Percentiles rank a stretch among this genome's conserved stretches.
phyloP scores from a whole-genome alignment of 495 filamentous ascomycete genomes.

The Aspergillus heteromorphus region DNA sequence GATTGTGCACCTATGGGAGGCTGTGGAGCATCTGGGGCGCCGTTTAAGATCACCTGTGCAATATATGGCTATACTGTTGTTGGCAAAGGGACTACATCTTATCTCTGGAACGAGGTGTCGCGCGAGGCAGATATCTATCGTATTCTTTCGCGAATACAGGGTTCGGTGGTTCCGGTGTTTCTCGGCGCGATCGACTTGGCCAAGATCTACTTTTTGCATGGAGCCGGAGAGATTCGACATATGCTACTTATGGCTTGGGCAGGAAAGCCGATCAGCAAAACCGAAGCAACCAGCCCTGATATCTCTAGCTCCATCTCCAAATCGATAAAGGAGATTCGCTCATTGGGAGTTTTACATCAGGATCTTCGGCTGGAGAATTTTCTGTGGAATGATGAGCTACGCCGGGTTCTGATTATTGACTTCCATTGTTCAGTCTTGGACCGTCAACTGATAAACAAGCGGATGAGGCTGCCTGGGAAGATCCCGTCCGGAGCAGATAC shows the following conservation, averaged over 20 bases:
- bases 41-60: conserved; percentile 37
- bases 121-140: conserved; percentile 38
- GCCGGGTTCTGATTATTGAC: conserved; percentile 2
- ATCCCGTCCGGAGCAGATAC: too few relatives aligned
- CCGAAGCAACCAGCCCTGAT: too few relatives aligned
- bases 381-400: neutral
- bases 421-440: too few relatives aligned
- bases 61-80: conserved; percentile 42
- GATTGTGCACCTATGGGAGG: conserved; percentile 18
- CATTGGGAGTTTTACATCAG: conserved; percentile 8
- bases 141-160: conserved; percentile 30
- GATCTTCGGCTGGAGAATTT: conserved; percentile 8
- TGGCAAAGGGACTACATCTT: conserved; percentile 36
- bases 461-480: too few relatives aligned
- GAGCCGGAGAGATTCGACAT: conserved; percentile 36
- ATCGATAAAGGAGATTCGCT: conserved; percentile 11
- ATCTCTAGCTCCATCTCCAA: conserved; percentile 11
- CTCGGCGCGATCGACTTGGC: conserved; percentile 38
- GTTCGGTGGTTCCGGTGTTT: conserved; percentile 34
- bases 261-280: conserved; percentile 12
- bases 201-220: conserved; percentile 28
- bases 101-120: conserved; percentile 28
- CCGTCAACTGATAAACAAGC: too few relatives aligned
- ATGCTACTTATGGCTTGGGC: conserved; percentile 45
- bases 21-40: conserved; percentile 23